Percentiles rank a stretch among this genome's conserved stretches.
Conservation (phyloP, 352 stramenopile genomes). For the Pythium chondricola region DNA sequence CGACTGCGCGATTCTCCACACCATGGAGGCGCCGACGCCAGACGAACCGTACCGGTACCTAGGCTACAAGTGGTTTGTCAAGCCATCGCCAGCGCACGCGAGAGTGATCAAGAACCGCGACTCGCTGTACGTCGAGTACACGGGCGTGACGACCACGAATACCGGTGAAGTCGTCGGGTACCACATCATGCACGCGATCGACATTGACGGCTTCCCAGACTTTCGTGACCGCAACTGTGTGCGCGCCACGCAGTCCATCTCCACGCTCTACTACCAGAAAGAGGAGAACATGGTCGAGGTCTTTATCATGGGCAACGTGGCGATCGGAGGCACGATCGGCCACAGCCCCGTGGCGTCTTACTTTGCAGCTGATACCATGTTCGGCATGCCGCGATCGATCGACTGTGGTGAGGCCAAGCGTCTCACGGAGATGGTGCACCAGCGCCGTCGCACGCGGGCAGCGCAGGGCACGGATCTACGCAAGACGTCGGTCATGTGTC, state of each 20-base stretch:
- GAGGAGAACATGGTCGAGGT: slow-evolving; percentile 40
- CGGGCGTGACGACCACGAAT: slow-evolving; percentile 30
- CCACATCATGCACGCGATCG: slow-evolving; percentile 32
- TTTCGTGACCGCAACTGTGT: slow-evolving; percentile 36
- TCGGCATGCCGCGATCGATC: slow-evolving; percentile 35
- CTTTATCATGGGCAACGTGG: slow-evolving; percentile 32
- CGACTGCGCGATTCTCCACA: slow-evolving; percentile 45
- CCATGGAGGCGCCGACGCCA: slow-evolving; percentile 36
- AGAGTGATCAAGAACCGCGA: slow-evolving; percentile 39
- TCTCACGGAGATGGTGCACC: slow-evolving; percentile 29
- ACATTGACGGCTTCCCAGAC: slow-evolving; percentile 30
- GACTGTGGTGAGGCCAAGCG: slow-evolving; percentile 39
- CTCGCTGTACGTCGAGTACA: slow-evolving; percentile 45
- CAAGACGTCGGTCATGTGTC: slow-evolving; percentile 8
- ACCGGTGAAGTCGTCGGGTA: slow-evolving; percentile 45
- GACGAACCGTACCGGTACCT: slow-evolving; percentile 41
- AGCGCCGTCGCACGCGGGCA: slow-evolving; percentile 3
- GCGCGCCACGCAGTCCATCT: slow-evolving; percentile 32
- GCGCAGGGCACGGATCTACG: slow-evolving; percentile 1
- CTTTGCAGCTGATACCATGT: slow-evolving; percentile 32
- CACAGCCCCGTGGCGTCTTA: slow-evolving; percentile 17
- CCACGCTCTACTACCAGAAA: slow-evolving; percentile 46
- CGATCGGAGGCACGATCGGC: slow-evolving; percentile 13
- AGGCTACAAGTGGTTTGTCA: slow-evolving; percentile 58
- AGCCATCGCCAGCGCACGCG: slow-evolving; percentile 17